phyloP scores from a whole-genome alignment of 2,329 filamentous ascomycete species.

The Sarocladiaceae sp. region DNA sequence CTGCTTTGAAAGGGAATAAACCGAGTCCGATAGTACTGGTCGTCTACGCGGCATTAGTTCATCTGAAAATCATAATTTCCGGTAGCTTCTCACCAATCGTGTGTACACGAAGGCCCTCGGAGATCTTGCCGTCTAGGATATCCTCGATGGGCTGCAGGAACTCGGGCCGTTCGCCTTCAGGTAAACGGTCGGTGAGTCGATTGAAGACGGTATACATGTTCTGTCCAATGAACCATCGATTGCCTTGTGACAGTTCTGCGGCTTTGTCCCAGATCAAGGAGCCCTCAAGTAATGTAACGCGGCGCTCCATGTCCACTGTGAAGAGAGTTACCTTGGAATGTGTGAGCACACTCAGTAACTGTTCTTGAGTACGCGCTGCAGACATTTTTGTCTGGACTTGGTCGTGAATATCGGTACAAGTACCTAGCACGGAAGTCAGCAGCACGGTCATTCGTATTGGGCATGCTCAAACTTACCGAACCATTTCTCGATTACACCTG shows the following conservation, averaged over 20 bases:
- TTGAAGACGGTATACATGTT: constrained; percentile 61
- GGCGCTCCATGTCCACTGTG: constrained; percentile 56
- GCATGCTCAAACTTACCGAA: constrained; percentile 49
- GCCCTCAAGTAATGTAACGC: constrained; percentile 65
- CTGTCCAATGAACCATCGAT: constrained; percentile 49
- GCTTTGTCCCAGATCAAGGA: constrained; percentile 48
- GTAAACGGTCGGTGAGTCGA: constrained; percentile 35
- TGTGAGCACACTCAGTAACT: constrained; percentile 65
- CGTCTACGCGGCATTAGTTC: constrained; percentile 28
- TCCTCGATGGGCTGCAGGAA: constrained; percentile 55
- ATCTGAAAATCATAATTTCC: too few species aligned
- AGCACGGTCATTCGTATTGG: too few species aligned
- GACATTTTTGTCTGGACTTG: constrained; percentile 61
- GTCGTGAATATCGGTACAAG: constrained; percentile 74
- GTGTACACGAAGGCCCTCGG: constrained; percentile 61
- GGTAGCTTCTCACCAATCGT: constrained; percentile 37
- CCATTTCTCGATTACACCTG: constrained; percentile 68
- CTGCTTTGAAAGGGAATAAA: constrained; percentile 47
- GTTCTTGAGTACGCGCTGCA: constrained; percentile 60
- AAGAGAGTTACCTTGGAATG: constrained; percentile 73
- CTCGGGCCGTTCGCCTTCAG: constrained; percentile 35
- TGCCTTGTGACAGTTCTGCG: constrained; percentile 31
- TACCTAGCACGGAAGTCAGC: constrained; percentile 31
- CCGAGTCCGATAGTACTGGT: constrained; percentile 64
- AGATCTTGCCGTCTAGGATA: constrained; percentile 54